phyloP scores from a whole-genome alignment of 1,284 basidiomycete species.

The Fistulina hepatica region DNA sequence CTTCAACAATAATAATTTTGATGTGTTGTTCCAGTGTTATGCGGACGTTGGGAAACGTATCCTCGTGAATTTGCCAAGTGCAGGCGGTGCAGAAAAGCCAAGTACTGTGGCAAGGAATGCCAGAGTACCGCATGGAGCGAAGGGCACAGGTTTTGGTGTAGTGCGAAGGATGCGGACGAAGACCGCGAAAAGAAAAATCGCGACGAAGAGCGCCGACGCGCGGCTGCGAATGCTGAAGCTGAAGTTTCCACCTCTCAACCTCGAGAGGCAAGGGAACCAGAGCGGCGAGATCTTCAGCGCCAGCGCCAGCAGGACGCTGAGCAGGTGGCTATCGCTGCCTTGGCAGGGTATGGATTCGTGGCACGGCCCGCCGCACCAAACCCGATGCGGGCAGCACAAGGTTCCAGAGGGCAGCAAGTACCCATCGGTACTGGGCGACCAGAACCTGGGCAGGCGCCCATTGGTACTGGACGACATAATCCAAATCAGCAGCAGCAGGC shows the following conservation, averaged over 20 bases:
- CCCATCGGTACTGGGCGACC: background rate
- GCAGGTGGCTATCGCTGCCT: background rate
- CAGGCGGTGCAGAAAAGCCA: constrained; percentile 90
- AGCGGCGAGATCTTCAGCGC: background rate
- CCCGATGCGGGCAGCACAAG: background rate
- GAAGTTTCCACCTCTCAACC: background rate
- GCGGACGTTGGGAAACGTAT: constrained; percentile 89
- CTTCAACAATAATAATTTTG: no score
- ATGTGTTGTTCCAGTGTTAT: constrained; percentile 66
- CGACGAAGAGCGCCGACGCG: background rate
- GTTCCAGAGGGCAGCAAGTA: background rate
- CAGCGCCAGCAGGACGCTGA: constrained; percentile 1
- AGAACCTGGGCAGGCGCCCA: background rate
- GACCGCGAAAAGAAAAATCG: constrained; percentile 19
- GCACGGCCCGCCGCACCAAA: background rate
- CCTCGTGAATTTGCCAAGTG: constrained; percentile 98
- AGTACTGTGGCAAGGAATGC: constrained; percentile 97
- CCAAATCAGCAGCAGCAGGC: background rate
- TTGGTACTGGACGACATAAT: background rate
- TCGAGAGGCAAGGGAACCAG: background rate
- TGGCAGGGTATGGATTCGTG: background rate
- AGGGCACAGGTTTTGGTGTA: constrained; percentile 89
- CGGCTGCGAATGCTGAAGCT: background rate
- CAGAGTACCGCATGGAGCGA: constrained; percentile 97
- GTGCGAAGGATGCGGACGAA: constrained; percentile 64